Percentiles rank a stretch among this genome's conserved stretches.
Conservation (phyloP, 352 stramenopile species). For the Aphanomyces astaci region DNA sequence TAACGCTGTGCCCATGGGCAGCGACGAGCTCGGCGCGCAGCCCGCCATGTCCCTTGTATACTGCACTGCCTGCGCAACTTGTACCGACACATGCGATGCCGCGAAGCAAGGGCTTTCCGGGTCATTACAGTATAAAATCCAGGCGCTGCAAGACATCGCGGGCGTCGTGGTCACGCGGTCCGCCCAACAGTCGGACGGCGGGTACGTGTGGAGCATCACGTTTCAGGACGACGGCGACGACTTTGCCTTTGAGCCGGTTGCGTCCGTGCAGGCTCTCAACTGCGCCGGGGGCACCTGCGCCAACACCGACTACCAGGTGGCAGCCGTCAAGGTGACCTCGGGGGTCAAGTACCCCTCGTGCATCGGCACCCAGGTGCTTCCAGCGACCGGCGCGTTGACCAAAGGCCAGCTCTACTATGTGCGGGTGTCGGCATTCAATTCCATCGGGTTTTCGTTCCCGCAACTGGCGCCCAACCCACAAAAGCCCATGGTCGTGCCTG, state of each 20-base stretch:
- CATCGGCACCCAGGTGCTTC: conserved; percentile 74
- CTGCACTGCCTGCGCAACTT: conserved; percentile 44
- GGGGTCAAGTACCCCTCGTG: conserved; percentile 72
- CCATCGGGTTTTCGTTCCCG: conserved; percentile 84
- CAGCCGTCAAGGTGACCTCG: conserved; percentile 47
- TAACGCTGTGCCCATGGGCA: conserved; percentile 81
- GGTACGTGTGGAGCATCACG: conserved; percentile 85
- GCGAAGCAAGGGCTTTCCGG: conserved; percentile 42
- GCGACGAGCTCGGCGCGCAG: conserved; percentile 63
- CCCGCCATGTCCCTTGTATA: conserved; percentile 44
- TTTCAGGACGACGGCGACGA: conserved; percentile 84
- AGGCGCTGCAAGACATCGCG: conserved; percentile 36
- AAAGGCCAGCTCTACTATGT: conserved; percentile 91
- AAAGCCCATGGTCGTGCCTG: conserved; percentile 75
- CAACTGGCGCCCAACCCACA: conserved; percentile 40
- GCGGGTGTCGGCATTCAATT: conserved; percentile 93
- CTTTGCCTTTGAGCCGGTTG: conserved; percentile 44
- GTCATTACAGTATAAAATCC: conserved; percentile 66
- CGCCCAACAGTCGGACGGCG: conserved; percentile 18
- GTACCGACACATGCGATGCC: conserved; percentile 33
- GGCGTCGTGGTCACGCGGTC: conserved; percentile 68
- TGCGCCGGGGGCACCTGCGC: conserved; percentile 21
- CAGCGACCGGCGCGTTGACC: conserved; percentile 50
- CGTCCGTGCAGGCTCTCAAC: conserved; percentile 28
- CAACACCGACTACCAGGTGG: conserved; percentile 37